These are phyloP conservation scores for Cyamopsis tetragonoloba DNA, from an alignment of 306 rosid species.

Conservation along the genomic window DNA sequence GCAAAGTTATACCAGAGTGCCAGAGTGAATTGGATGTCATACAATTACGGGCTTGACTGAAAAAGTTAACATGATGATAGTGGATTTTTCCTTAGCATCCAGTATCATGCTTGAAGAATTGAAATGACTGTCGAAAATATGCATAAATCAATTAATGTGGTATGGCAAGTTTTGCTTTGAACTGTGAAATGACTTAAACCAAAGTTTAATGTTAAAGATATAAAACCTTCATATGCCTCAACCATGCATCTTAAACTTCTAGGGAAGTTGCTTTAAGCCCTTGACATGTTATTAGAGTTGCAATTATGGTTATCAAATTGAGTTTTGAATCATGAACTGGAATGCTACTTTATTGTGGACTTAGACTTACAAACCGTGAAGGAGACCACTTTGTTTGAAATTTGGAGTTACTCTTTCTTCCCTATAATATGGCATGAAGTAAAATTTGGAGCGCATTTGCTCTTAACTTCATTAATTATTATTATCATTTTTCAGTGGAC, in stretches of 20 bases:
- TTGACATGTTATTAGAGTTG: not conserved
- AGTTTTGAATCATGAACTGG: no score
- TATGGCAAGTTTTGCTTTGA: not conserved
- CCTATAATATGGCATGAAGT: not conserved
- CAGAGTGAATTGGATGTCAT: not conserved
- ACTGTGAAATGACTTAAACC: not conserved
- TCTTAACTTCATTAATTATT: conserved; percentile 15
- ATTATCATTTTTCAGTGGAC: conserved; percentile 56
- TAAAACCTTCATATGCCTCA: not conserved
- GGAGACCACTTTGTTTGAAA: no score
- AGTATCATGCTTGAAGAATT: not conserved
- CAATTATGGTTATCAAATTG: no score
- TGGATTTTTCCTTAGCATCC: not conserved
- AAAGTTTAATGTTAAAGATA: not conserved
- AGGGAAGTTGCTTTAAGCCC: not conserved
- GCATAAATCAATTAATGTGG: not conserved
- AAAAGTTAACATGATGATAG: not conserved
- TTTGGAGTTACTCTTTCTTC: no score
- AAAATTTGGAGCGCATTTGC: conserved; percentile 10
- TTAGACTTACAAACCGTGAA: no score
- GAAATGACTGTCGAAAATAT: not conserved
- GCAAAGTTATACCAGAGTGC: not conserved
- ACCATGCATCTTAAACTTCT: not conserved
- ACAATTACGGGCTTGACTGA: not conserved
- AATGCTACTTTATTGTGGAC: no score